These are phyloP conservation scores for Heteromeles arbutifolia DNA, from an alignment of 306 rosid genomes.

Conservation along the genomic window DNA sequence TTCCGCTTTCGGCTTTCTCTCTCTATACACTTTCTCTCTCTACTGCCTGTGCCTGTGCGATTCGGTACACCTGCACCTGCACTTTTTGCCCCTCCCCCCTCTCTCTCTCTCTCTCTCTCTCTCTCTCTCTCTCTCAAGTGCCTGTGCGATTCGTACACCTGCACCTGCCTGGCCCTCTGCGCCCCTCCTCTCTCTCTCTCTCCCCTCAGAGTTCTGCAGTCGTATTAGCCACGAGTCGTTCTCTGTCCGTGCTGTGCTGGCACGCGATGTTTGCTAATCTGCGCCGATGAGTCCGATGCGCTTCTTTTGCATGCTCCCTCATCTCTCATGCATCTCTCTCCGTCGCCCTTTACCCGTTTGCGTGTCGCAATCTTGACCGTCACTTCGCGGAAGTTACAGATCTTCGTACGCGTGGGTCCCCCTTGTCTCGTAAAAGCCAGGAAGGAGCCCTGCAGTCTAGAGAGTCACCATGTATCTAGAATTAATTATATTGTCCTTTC, in stretches of 20 bases:
- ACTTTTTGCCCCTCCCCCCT: not conserved
- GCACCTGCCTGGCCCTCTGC: slow-evolving; percentile 13
- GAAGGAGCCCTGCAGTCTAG: not conserved
- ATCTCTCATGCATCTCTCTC: not conserved
- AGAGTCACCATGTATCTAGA: no score
- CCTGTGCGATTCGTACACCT: not conserved
- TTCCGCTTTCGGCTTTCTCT: not conserved
- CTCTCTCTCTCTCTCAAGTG: not conserved
- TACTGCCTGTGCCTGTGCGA: not conserved
- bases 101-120: not conserved
- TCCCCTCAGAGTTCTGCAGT: not conserved
- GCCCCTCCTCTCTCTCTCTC: not conserved
- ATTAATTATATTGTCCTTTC: not conserved
- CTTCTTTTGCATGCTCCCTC: slow-evolving; percentile 14
- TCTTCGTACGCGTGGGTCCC: not conserved
- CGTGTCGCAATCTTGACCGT: not conserved
- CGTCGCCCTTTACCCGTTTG: not conserved
- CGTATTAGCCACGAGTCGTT: not conserved
- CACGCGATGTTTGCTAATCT: slow-evolving; percentile 29
- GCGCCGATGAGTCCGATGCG: slow-evolving; percentile 25
- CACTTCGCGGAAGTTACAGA: not conserved
- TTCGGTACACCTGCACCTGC: slow-evolving; percentile 20
- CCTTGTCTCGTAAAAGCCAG: not conserved
- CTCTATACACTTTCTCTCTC: no score
- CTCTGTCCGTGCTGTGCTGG: slow-evolving; percentile 1